A percentile compares a stretch with the other conserved stretches of the same genome.
Conservation (phyloP, 2,329 filamentous ascomycete species). For the Aspergillus pseudoterreus region DNA sequence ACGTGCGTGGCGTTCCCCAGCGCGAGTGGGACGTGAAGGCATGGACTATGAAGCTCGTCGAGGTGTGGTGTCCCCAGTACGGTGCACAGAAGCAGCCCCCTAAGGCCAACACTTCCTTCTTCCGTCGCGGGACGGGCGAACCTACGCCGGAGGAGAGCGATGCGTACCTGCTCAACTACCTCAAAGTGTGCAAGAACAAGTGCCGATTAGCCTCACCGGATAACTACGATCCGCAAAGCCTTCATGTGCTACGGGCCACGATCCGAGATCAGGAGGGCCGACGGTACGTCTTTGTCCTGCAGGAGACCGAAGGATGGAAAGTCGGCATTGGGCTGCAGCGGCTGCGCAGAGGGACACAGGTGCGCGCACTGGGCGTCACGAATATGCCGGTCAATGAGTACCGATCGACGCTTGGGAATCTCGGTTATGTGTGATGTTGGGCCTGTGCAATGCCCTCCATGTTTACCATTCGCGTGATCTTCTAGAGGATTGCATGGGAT, state of each 20-base stretch:
- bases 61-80: constrained; percentile 74
- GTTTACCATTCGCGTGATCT: neutral
- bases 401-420: constrained; percentile 16
- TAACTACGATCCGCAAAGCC: constrained; percentile 42
- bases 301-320: constrained; percentile 60
- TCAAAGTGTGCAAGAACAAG: constrained; percentile 61
- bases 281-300: constrained; percentile 59
- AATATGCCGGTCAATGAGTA: constrained; percentile 17
- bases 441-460: neutral
- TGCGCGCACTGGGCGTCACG: constrained; percentile 51
- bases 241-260: constrained; percentile 56
- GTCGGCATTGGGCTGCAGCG: constrained; percentile 56
- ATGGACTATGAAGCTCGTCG: constrained; percentile 90
- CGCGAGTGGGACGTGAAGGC: constrained; percentile 98
- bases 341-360: constrained; percentile 54
- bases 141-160: constrained; percentile 65
- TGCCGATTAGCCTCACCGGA: constrained; percentile 50
- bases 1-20: constrained; percentile 84
- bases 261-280: constrained; percentile 59
- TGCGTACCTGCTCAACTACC: constrained; percentile 59
- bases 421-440: constrained; percentile 15
- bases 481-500: neutral
- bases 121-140: constrained; percentile 47
- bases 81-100: constrained; percentile 37
- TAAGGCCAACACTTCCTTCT: constrained; percentile 31